Percentiles rank a stretch among this genome's conserved stretches.
phyloP scores from a whole-genome alignment of 148 eudicot genomes.

The Bassia scoparia region DNA sequence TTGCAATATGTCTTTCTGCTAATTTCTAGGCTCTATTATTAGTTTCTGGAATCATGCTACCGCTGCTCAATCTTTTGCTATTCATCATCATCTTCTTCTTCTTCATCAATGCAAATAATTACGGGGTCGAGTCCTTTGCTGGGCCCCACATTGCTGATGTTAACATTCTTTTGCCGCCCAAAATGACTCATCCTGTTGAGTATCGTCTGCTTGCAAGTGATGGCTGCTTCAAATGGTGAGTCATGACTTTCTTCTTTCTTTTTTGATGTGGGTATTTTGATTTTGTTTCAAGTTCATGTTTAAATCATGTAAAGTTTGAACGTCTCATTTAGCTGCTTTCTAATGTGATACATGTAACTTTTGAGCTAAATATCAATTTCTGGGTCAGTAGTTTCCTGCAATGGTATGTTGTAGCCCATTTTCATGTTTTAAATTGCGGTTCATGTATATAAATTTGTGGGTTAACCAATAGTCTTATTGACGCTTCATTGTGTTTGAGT shows the following conservation, averaged over 20 bases:
- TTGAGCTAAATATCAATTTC: too few relatives aligned
- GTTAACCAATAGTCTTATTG: too few relatives aligned
- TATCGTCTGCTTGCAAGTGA: slow-evolving; percentile 74
- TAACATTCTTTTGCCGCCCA: slow-evolving; percentile 79
- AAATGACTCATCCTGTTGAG: slow-evolving; percentile 77
- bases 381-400: neutral
- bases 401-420: too few relatives aligned
- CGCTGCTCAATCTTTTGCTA: neutral
- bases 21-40: neutral
- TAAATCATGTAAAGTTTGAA: neutral
- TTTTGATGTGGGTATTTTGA: neutral
- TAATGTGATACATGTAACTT: neutral
- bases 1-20: neutral
- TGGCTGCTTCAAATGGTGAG: slow-evolving; percentile 88
- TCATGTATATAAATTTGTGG: too few relatives aligned
- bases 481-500: too few relatives aligned
- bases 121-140: slow-evolving; percentile 24
- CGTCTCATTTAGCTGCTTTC: neutral
- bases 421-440: too few relatives aligned
- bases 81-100: slow-evolving; percentile 9
- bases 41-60: neutral
- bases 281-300: neutral
- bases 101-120: slow-evolving; percentile 4
- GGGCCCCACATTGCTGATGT: slow-evolving; percentile 90
- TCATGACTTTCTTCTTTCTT: neutral